Base-by-base conservation (phyloP, 2,329 filamentous ascomycete genomes). In the Cercospora janseana region DNA sequence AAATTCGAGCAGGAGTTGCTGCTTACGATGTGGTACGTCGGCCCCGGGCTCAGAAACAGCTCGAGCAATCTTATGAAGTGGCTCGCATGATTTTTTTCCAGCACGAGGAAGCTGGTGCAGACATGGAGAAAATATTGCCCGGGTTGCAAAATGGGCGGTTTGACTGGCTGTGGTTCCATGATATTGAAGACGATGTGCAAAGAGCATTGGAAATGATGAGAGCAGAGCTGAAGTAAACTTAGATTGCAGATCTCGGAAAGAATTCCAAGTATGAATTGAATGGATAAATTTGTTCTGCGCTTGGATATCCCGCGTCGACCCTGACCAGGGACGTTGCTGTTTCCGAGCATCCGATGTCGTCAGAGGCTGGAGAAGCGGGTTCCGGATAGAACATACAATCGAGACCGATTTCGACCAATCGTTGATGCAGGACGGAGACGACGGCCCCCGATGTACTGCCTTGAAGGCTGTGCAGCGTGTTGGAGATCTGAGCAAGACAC, bases 101-200 rank as follows among this genome's bases (percentile, higher is more conserved):
- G 3, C 18, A 35, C 24, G 34, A 50, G n/a, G 27, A 26, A 9
- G 21, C 41, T 28, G 49, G 49, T 3, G 26, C 28, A 18, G 53
- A 55, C 15, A 52, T 55, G 53, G 7, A 37, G 8, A 52, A 46
- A 29, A 55, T 55, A 9, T 41, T 55, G 18, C 20, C 49, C 4
- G 34, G 29, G 28, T 45, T 52, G 26, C 49, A 46, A 4, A 55
- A 52, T 31, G 15, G 21, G 9, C 41, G 53, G 28, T 43, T 55
- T 5, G 49, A 52, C 26, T 55, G 53, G 53, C 41, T 55, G 10
- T 55, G 53, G 53, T 37, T 49, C 12, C 53, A 55, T 38, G 42
- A 55, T 24, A 13, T 55, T 12, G 12, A 24, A 4, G 42, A 29
- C n/a, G 53, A 55, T 26, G 28, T 52, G 6, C 27, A 38, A 4